Conservation (phyloP, 2,329 filamentous ascomycete genomes). For the Geosmithia putterillii region DNA sequence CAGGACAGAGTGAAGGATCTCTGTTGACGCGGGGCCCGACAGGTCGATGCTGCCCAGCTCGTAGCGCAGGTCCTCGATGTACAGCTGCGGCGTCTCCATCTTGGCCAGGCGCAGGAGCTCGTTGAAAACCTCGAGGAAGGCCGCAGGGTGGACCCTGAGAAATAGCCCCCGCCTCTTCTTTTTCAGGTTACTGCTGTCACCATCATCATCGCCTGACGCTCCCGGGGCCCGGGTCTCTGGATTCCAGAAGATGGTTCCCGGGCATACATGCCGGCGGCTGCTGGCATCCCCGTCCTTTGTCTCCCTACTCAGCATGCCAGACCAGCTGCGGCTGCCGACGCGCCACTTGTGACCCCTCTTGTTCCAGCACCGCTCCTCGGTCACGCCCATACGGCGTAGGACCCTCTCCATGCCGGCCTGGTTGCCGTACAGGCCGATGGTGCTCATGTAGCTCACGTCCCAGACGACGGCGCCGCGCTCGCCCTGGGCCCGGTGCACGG, state of each 20-base stretch:
- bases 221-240: too few relatives aligned
- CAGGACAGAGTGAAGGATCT: constrained; percentile 61
- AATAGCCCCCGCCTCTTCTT: constrained; percentile 37
- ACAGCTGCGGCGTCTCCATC: constrained; percentile 47
- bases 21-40: constrained; percentile 60
- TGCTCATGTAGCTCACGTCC: constrained; percentile 93
- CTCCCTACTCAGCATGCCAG: constrained; percentile 38
- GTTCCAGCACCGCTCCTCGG: constrained; percentile 48
- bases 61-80: constrained; percentile 57
- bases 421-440: constrained; percentile 63
- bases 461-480: constrained; percentile 70
- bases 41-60: constrained; percentile 51
- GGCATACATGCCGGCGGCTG: constrained; percentile 49
- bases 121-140: constrained; percentile 58
- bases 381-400: constrained; percentile 52
- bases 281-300: constrained; percentile 33
- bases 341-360: constrained; percentile 60
- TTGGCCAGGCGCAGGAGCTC: constrained; percentile 45
- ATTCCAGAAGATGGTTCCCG: constrained; percentile 69
- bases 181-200: constrained; percentile 5
- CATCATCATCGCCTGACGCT: constrained; percentile 11
- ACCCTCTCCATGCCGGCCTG: constrained; percentile 51
- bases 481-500: constrained; percentile 69
- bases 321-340: constrained; percentile 34
- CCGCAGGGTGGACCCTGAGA: constrained; percentile 71